A percentile compares a stretch with the other conserved stretches of the same genome.
Conservation (phyloP, 768 basidiomycete genomes). For the Sporobolomyces phaffii region DNA sequence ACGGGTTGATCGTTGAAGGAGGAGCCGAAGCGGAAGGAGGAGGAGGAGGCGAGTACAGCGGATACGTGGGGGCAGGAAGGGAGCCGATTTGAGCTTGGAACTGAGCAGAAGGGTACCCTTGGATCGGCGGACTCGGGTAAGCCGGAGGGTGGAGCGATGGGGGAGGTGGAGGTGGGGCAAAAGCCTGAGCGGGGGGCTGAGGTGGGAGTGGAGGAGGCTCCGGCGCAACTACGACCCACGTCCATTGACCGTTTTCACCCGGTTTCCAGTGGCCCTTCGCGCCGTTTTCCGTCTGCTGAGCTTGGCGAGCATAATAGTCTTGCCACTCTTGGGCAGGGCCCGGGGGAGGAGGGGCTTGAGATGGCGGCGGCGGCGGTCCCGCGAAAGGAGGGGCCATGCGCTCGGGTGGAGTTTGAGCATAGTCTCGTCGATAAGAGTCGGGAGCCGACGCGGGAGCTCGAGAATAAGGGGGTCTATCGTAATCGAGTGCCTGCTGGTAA, state of each 20-base stretch:
- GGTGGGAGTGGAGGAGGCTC: neutral
- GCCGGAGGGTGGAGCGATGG: neutral
- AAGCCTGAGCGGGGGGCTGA: neutral
- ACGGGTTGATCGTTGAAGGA: constrained; percentile 3
- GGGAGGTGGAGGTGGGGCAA: neutral
- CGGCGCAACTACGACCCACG: constrained; percentile 8
- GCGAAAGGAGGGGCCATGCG: neutral
- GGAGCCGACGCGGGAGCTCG: constrained; percentile 5
- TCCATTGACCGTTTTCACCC: constrained; percentile 14
- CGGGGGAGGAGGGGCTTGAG: neutral
- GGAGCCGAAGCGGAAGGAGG: neutral
- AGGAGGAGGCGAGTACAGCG: neutral
- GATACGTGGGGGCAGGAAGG: neutral
- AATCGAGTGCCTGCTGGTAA: neutral
- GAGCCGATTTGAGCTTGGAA: neutral
- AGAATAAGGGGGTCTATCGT: neutral
- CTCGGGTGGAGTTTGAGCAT: neutral
- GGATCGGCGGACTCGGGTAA: neutral
- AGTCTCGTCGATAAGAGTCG: neutral
- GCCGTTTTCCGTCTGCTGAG: neutral
- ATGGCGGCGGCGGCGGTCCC: neutral
- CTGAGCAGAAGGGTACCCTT: too few relatives aligned
- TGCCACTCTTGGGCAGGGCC: neutral
- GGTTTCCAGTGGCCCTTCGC: constrained; percentile 3
- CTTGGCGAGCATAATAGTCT: neutral